Percentiles rank a stretch among this genome's conserved stretches.
phyloP scores from a whole-genome alignment of 2,329 filamentous ascomycete species.

The Curvularia lunata region DNA sequence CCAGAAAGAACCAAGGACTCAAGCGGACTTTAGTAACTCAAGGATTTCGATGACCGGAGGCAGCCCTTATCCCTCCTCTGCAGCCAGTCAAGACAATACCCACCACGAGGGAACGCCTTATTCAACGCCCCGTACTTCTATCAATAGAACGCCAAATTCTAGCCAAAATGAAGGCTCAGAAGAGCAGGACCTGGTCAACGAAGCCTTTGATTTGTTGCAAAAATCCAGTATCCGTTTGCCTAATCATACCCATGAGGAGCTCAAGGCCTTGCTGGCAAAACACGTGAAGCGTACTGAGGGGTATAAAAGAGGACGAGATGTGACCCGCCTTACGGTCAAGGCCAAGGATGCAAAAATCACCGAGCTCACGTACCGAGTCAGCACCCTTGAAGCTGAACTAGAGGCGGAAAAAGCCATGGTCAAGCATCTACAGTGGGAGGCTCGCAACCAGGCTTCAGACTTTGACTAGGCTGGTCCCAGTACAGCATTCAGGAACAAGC shows the following conservation, averaged over 20 bases:
- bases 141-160: conserved; percentile 44
- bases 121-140: conserved; percentile 28
- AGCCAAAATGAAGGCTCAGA: conserved; percentile 36
- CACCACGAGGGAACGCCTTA: conserved; percentile 23
- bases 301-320: conserved; percentile 68
- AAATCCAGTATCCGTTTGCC: conserved; percentile 51
- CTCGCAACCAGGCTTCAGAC: conserved; percentile 9
- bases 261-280: conserved; percentile 42
- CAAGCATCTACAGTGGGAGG: conserved; percentile 35
- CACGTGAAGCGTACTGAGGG: conserved; percentile 67
- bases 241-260: conserved; percentile 18
- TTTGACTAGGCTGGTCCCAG: neutral
- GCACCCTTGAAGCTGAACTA: conserved; percentile 60
- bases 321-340: conserved; percentile 66
- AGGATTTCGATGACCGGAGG: conserved; percentile 7
- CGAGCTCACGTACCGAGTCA: conserved; percentile 71
- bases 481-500: neutral
- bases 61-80: conserved; percentile 30
- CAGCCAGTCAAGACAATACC: conserved; percentile 10
- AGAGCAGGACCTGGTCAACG: conserved; percentile 32
- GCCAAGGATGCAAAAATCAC: conserved; percentile 68
- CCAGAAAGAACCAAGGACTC: conserved; percentile 25
- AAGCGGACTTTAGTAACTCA: conserved; percentile 24
- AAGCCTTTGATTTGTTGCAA: conserved; percentile 60
- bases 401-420: conserved; percentile 59